Evolutionary conservation across 352 stramenopile genomes (phyloP).

Genomic region (Globisporangium iwayamae): DNA sequence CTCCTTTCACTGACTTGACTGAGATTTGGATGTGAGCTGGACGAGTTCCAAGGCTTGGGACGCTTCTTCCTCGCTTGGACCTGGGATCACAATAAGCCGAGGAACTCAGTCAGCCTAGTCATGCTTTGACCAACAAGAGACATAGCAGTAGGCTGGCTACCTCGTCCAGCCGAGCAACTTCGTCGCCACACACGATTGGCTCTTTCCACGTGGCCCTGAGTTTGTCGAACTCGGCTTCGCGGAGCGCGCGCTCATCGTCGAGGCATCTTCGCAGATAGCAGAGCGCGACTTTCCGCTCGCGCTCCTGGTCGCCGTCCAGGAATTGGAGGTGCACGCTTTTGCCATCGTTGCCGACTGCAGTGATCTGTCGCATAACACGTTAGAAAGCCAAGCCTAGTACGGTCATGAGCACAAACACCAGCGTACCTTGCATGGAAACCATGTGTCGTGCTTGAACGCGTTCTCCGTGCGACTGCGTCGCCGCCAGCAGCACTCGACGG

Average conservation of each 20-base stretch:
- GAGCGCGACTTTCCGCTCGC: conserved; percentile 35
- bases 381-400: neutral
- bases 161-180: conserved; percentile 40
- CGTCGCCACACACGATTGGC: conserved; percentile 24
- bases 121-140: neutral
- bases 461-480: conserved; percentile 24
- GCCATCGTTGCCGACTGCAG: conserved; percentile 19
- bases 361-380: conserved; percentile 15
- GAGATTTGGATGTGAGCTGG: neutral
- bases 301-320: conserved; percentile 42
- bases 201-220: conserved; percentile 34
- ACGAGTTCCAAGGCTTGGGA: conserved; percentile 25
- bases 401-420: neutral
- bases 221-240: conserved; percentile 24
- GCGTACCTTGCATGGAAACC: conserved; percentile 31
- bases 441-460: conserved; percentile 19
- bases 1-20: neutral
- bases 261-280: conserved; percentile 32
- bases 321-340: conserved; percentile 38
- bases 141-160: conserved; percentile 15
- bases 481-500: conserved; percentile 51
- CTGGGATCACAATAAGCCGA: conserved; percentile 5
- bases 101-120: neutral
- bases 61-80: conserved; percentile 22
- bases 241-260: conserved; percentile 25